Conservation (phyloP, 2,329 filamentous ascomycete genomes). For the Epichloe coenophiala region DNA sequence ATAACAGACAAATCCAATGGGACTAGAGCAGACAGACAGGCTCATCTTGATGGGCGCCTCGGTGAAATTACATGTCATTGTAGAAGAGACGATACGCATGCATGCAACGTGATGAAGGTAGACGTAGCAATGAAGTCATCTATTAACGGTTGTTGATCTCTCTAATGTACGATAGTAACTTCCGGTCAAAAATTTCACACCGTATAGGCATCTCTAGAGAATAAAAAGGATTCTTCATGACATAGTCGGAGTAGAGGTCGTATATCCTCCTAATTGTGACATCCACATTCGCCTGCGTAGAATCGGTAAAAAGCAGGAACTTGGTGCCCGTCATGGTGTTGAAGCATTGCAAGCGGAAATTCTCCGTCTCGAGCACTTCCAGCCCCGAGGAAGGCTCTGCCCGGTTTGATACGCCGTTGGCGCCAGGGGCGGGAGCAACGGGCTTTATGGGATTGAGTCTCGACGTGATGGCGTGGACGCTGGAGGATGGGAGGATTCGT, state of each 20-base stretch:
- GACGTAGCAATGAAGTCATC: not conserved
- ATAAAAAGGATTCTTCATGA: constrained; percentile 99
- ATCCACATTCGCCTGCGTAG: constrained; percentile 75
- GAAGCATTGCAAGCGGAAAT: constrained; percentile 93
- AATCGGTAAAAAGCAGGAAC: constrained; percentile 90
- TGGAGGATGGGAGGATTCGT: constrained; percentile 16
- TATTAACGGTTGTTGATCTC: constrained; percentile 47
- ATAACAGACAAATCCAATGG: constrained; percentile 4
- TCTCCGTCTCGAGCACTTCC: constrained; percentile 85
- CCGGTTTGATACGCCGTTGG: constrained; percentile 29
- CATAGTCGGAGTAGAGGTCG: constrained; percentile 89
- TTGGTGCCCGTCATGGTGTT: constrained; percentile 89
- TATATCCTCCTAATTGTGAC: constrained; percentile 74
- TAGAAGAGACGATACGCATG: too few relatives aligned
- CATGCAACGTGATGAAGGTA: not conserved
- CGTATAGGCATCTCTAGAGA: constrained; percentile 94
- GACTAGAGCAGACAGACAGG: not conserved
- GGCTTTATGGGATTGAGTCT: constrained; percentile 44
- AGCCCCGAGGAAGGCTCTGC: constrained; percentile 61
- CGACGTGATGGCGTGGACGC: constrained; percentile 56
- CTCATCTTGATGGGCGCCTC: too few relatives aligned
- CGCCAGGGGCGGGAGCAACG: constrained; percentile 20
- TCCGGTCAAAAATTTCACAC: constrained; percentile 89
- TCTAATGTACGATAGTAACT: constrained; percentile 67
- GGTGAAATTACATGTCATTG: too few relatives aligned